Base-by-base conservation (phyloP, 2,329 filamentous ascomycete species). In the Ophiostoma populinum region DNA sequence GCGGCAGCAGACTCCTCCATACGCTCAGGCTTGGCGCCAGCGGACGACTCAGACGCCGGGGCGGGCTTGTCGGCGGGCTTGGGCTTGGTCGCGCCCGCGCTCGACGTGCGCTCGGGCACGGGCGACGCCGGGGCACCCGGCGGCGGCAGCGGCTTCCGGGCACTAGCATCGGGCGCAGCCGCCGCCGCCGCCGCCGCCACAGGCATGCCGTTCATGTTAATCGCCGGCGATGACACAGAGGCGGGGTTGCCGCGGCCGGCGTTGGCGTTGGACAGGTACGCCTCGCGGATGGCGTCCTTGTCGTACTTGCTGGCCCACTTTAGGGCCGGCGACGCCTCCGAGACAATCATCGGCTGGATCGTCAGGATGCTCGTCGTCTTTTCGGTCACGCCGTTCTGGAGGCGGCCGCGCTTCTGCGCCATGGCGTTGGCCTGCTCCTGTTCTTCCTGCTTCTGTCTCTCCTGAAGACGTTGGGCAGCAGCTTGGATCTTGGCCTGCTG, bases 261-360 rank as follows among this genome's bases (percentile, higher is more conserved):
- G 44, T 65, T 71, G 32, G 59, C 61, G 50, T 92, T 76, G 30
- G 73, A 70, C 34, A 95, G 64, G 54, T 95, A 95, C n/a, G 81
- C 75, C 43, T 82, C 75, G 36, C 85, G 75, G 42, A 92, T 77
- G 7, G 77, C 65, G 48, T 90, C 76, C 56, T 90, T 92, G 56
- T 95, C 90, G 51, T 94, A 95, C 48, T 85, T 85, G 54, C 67
- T 87, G 21, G 87, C 83, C 90, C 90, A 98, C 55, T 93, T 92
- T 75, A 98, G 78, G 1, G 90, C 90, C 17, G 85, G 80, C 7
- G 80, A 90, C 13, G 86, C 87, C 52, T 93, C 90, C 35, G 67
- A 83, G 48, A 86, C 65, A 42, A 95, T 78, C 35, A 75, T 69
- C 2, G 85, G 80, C 51, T 93, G 86, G 31, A 95, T 61, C 3